Conservation (phyloP, 2,329 filamentous ascomycete genomes). For the Hypoxylon sp. region DNA sequence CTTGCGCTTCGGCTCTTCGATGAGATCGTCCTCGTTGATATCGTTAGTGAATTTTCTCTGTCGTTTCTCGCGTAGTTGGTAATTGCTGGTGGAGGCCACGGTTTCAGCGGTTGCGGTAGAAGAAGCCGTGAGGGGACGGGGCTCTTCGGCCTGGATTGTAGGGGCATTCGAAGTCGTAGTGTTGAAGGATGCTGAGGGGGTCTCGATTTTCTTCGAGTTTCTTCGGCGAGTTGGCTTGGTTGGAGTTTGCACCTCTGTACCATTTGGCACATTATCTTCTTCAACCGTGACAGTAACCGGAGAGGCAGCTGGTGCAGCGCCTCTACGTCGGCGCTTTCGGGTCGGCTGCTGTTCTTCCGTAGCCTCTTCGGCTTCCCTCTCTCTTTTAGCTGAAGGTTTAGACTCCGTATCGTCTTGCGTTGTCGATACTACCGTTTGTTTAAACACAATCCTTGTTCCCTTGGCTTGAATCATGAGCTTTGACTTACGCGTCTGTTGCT, state of each 20-base stretch:
- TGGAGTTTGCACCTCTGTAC: slow-evolving; percentile 24
- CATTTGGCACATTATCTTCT: slow-evolving; percentile 43
- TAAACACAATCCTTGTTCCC: slow-evolving; percentile 7
- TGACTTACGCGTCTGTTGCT: slow-evolving; percentile 22
- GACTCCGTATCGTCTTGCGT: slow-evolving; percentile 6
- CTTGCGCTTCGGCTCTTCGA: slow-evolving; percentile 52
- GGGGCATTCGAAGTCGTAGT: slow-evolving; percentile 56
- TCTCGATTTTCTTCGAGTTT: slow-evolving; percentile 54
- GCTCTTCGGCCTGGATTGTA: slow-evolving; percentile 60
- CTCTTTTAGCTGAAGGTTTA: slow-evolving; percentile 28
- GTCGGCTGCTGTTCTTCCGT: slow-evolving; percentile 39
- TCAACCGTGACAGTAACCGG: slow-evolving; percentile 5
- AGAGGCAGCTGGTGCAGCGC: slow-evolving; percentile 17
- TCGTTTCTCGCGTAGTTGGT: slow-evolving; percentile 68
- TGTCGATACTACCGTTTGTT: slow-evolving; percentile 1
- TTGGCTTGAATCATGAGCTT: slow-evolving; percentile 27
- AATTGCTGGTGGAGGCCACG: slow-evolving; percentile 66
- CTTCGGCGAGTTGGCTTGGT: slow-evolving; percentile 40
- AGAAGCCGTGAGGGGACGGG: slow-evolving; percentile 67
- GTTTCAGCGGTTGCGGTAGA: slow-evolving; percentile 67
- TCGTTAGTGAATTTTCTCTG: slow-evolving; percentile 69
- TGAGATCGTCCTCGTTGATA: slow-evolving; percentile 60
- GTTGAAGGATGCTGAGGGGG: slow-evolving; percentile 60
- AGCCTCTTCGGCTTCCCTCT: slow-evolving; percentile 23
- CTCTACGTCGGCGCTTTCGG: slow-evolving; percentile 52